A percentile compares a stretch with the other conserved stretches of the same genome.
Conservation (phyloP, 2,329 filamentous ascomycete species). For the Escovopsis sp. region DNA sequence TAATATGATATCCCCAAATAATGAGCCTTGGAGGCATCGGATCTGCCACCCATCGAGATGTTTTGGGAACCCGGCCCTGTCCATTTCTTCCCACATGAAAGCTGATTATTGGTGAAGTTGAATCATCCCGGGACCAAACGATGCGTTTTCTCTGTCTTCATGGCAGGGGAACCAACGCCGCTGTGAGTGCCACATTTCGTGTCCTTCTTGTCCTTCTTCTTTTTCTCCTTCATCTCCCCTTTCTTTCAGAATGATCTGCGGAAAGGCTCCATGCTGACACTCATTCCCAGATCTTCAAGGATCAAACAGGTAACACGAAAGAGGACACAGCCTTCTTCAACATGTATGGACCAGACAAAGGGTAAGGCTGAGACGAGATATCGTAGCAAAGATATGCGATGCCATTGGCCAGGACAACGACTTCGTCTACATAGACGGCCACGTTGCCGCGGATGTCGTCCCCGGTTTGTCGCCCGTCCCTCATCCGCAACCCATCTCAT, state of each 20-base stretch:
- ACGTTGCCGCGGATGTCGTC: not conserved
- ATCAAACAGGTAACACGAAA: not conserved
- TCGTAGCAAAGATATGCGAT: not conserved
- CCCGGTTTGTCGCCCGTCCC: not conserved
- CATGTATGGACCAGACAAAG: not conserved
- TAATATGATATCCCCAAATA: no score
- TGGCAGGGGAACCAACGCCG: conserved; percentile 3
- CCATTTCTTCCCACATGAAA: no score
- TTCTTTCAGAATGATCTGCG: no score
- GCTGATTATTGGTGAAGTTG: no score
- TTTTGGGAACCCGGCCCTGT: no score
- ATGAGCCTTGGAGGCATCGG: no score
- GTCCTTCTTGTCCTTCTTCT: no score
- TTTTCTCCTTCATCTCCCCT: no score
- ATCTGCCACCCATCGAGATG: no score
- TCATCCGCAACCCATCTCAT: not conserved
- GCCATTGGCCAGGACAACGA: not conserved
- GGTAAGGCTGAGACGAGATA: no score
- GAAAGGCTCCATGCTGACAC: not conserved
- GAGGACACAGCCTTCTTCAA: no score
- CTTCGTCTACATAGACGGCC: conserved; percentile 1
- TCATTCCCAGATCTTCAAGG: not conserved
- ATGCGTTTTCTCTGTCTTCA: conserved; percentile 3
- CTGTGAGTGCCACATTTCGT: not conserved
- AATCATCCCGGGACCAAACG: no score